phyloP scores from a whole-genome alignment of 306 rosid species.

The Canavalia ensiformis region DNA sequence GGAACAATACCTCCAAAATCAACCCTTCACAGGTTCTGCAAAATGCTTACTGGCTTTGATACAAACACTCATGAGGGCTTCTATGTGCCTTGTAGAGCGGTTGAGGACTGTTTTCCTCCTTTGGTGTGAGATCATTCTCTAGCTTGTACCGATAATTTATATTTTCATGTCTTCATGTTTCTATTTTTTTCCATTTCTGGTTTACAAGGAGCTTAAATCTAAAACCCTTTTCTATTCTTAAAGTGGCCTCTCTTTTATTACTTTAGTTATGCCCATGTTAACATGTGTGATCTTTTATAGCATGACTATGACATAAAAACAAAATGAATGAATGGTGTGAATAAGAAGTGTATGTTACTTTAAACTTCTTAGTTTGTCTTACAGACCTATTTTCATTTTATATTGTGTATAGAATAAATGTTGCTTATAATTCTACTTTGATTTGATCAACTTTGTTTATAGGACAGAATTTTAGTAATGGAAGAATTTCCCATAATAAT shows the following conservation, averaged over 20 bases:
- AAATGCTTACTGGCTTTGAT: slow-evolving; percentile 95
- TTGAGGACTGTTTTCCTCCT: slow-evolving; percentile 98
- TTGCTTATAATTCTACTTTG: background rate
- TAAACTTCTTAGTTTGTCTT: slow-evolving; percentile 22
- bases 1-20: slow-evolving; percentile 82
- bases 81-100: slow-evolving; percentile 98
- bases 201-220: slow-evolving; percentile 10
- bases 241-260: background rate
- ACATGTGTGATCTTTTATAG: background rate
- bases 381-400: slow-evolving; percentile 5
- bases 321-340: slow-evolving; percentile 4
- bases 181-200: slow-evolving; percentile 5
- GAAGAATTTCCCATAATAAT: background rate
- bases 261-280: slow-evolving; percentile 30
- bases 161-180: slow-evolving; percentile 19
- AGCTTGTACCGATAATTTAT: slow-evolving; percentile 8
- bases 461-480: background rate
- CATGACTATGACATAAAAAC: background rate
- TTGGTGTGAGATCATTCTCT: slow-evolving; percentile 64
- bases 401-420: slow-evolving; percentile 2
- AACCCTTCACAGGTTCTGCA: slow-evolving; percentile 98
- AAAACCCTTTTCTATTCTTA: slow-evolving; percentile 33
- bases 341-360: slow-evolving; percentile 5
- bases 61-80: slow-evolving; percentile 98
- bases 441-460: background rate